Evolutionary conservation across 2,329 filamentous ascomycete genomes (phyloP).

Genomic region (Gremmenia infestans): DNA sequence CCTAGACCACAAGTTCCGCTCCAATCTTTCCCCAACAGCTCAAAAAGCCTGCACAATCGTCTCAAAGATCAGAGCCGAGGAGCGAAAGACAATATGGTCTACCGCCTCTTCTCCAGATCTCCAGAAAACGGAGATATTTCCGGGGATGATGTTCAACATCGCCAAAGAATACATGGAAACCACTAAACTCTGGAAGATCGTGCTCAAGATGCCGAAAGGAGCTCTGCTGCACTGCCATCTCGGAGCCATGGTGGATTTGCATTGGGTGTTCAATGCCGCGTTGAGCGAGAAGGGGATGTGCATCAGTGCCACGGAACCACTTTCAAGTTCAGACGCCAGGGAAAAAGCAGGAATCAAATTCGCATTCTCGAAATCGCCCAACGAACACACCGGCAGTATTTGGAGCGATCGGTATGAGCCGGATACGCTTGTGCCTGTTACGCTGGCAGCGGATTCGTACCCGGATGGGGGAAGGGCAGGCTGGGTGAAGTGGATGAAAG

Average conservation of each 20-base stretch:
- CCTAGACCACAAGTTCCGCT: conserved; percentile 61
- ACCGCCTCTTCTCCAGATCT: conserved; percentile 62
- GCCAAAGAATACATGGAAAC: conserved; percentile 76
- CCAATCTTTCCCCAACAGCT: conserved; percentile 71
- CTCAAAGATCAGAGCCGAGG: conserved; percentile 67
- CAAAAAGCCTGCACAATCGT: conserved; percentile 72
- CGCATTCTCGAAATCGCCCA: conserved; percentile 38
- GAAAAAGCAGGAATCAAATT: conserved; percentile 55
- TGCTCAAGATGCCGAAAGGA: conserved; percentile 82
- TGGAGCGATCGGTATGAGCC: conserved; percentile 61
- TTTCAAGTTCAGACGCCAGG: conserved; percentile 48
- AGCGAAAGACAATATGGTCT: conserved; percentile 71
- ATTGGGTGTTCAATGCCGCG: conserved; percentile 67
- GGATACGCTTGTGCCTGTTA: conserved; percentile 29
- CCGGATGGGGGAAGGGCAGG: conserved; percentile 56
- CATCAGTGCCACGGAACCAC: conserved; percentile 50
- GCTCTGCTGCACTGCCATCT: conserved; percentile 80
- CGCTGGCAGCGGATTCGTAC: conserved; percentile 67
- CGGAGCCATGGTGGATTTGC: conserved; percentile 81
- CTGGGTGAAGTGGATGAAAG: conserved; percentile 71
- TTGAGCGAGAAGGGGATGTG: conserved; percentile 70
- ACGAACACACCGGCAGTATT: conserved; percentile 37
- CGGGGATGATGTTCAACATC: conserved; percentile 85
- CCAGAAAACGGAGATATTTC: conserved; percentile 61
- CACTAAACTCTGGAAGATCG: conserved; percentile 77